phyloP scores from a whole-genome alignment of 2,329 filamentous ascomycete species.

The Phyllosticta citribraziliensis region DNA sequence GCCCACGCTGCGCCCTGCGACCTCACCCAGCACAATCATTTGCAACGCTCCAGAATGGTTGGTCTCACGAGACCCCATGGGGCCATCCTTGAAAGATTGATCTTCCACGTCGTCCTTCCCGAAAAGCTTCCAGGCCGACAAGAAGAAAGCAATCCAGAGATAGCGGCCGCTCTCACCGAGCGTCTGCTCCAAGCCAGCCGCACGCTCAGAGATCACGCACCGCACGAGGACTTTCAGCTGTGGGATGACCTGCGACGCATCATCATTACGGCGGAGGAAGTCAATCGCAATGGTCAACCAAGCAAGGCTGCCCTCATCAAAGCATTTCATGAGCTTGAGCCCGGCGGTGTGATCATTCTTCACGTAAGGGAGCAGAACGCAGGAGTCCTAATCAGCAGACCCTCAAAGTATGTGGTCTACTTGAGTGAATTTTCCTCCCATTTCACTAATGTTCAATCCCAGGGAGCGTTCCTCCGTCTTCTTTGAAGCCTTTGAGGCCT shows the following conservation, averaged over 20 bases:
- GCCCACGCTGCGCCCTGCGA: neutral
- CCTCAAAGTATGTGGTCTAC: slow-evolving; percentile 17
- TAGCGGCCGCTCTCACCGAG: slow-evolving; percentile 21
- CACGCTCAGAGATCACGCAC: neutral
- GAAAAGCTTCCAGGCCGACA: slow-evolving; percentile 28
- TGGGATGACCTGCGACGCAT: slow-evolving; percentile 13
- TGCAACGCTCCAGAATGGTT: neutral
- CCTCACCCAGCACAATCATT: neutral
- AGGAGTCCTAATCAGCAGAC: slow-evolving; percentile 33
- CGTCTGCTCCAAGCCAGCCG: slow-evolving; percentile 11
- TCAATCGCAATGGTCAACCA: slow-evolving; percentile 19
- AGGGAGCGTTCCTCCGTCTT: slow-evolving; percentile 20
- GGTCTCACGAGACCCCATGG: neutral
- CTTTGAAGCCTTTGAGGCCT: slow-evolving; percentile 54
- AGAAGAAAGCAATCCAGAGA: slow-evolving; percentile 19
- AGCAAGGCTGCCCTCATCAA: slow-evolving; percentile 16
- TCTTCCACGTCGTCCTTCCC: slow-evolving; percentile 31
- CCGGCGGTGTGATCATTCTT: slow-evolving; percentile 29
- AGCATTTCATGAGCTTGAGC: slow-evolving; percentile 14
- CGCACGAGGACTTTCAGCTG: neutral
- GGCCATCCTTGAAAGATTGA: slow-evolving; percentile 15
- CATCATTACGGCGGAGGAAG: slow-evolving; percentile 13
- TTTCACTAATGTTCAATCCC: neutral
- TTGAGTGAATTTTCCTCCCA: neutral
- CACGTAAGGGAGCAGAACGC: slow-evolving; percentile 42